Evolutionary conservation across 495 filamentous ascomycete genomes (phyloP), one percentile per base, ranked within the genome.

Genomic region (Podospora fimiseda): DNA sequence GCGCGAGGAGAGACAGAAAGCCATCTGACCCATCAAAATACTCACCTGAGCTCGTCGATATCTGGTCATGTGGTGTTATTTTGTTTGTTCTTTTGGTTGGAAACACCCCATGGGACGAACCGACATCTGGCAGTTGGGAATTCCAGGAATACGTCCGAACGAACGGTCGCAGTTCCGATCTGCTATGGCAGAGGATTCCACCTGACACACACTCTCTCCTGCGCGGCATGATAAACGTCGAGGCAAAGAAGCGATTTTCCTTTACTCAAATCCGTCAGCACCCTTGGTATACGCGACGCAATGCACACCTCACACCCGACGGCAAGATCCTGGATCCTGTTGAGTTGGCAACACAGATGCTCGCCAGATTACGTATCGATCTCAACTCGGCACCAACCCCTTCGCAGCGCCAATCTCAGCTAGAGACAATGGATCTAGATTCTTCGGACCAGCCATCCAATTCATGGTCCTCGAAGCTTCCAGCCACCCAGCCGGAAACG

Each of bases 91-190:
- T 99, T 3, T 69, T 99, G 15, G 90, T 91, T 4, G 93, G 93
- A 9, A 99, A 99, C 67, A 99, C 93, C 2, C 93, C 93, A 0
- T 99, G 93, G 93, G 94, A 97, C 60, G 87, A 93, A 61, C 93
- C 93, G 1, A 90, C 90, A 9, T 69, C 79, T 18, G 72, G 79
- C 52, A 88, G 86, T 62, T 89, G 84, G 74, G 89, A 94, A 65
- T 94, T 84, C 61, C 77, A 86, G 59, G 88, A 95, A 69, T 97
- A 93, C 64, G 74, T 86, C n/a, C 77, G 78, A 21, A 88, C 83
- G 1, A 82, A 86, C 43, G 87, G 90, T 15, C 83, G 86, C 36
- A 88, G 87, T 53, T 82, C 79, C 9, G 94, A 97, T 61, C 82
- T 88, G 40, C 75, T 97, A 13, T 99, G 94, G 94, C 72, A 81